Percentiles rank a stretch among this genome's conserved stretches.
These are phyloP conservation scores for Colletotrichum orbiculare DNA, from an alignment of 2,329 filamentous ascomycete genomes.

Conservation along the genomic window DNA sequence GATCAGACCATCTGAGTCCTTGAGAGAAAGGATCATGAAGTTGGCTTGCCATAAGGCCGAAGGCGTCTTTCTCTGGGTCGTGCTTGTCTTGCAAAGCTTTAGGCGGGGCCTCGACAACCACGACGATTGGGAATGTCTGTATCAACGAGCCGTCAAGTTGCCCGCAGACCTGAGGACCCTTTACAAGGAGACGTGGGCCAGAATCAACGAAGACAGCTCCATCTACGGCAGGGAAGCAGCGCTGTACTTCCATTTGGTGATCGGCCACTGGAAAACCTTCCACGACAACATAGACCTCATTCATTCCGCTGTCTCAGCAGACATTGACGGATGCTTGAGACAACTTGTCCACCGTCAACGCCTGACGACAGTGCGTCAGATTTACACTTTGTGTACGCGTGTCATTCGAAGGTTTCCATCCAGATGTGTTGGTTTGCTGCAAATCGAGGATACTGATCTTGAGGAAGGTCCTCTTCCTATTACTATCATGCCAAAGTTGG, in stretches of 20 bases:
- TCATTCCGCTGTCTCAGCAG: no score
- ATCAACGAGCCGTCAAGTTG: not conserved
- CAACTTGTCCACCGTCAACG: no score
- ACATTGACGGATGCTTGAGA: no score
- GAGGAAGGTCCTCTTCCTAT: not conserved
- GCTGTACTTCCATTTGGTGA: not conserved
- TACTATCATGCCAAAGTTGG: not conserved
- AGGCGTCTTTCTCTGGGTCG: slow-evolving; percentile 7
- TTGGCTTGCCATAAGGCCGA: not conserved
- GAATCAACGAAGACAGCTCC: not conserved
- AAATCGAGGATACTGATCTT: not conserved
- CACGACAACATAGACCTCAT: no score
- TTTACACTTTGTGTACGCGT: no score
- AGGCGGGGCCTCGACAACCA: not conserved
- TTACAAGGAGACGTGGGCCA: not conserved
- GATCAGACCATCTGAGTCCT: no score
- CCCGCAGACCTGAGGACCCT: not conserved
- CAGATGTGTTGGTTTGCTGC: not conserved
- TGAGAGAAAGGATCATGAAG: not conserved
- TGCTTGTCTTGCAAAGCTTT: not conserved
- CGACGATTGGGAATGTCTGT: not conserved
- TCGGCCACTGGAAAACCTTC: not conserved
- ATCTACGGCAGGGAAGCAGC: not conserved
- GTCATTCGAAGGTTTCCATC: not conserved
- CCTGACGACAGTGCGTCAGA: no score